Evolutionary conservation across 2,329 filamentous ascomycete species (phyloP), one percentile per base, ranked within the genome.

Genomic region (Pyricularia grisea): DNA sequence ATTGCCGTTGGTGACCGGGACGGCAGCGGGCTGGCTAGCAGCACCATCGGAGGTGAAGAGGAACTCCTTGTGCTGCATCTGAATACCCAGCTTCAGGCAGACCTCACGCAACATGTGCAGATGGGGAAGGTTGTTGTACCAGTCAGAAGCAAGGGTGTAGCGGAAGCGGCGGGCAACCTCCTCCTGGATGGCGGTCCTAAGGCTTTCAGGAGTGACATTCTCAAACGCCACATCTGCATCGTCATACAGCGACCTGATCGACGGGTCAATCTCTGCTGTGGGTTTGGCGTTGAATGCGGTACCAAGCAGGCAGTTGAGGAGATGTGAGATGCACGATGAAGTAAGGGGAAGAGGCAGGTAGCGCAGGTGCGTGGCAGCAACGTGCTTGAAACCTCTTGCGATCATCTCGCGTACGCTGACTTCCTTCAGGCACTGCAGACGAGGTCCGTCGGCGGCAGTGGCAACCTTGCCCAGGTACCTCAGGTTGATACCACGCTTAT

Each of bases 401-500:
- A 98, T 87, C 91, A 98, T 98, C 79, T 99, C 95, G 77, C 97
- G 94, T 61, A 92, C 80, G 71, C 91, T 87, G 55, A 99, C 87
- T 69, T 89, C 87, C 72, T 87, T 89, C 74, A 99, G 84, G 71
- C 93, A 93, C 73, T 89, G 83, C 28, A 98, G 84, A 71, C 92
- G 90, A 68, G 87, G 84, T 69, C 90, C 90, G 72, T 87, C 86
- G 73, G 90, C 88, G 67, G 92, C 84, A 70, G 87, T 83, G 14
- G 92, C 91, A 71, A 99, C 81, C 79, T 89, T 91, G 73, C 95
- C 95, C n/a, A 98, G 85, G 78, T 99, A 99, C 75, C 96, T 88
- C 71, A 98, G 87, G 81, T 99, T 99, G 82, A 99, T 94, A 80
- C 95, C 95, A 61, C 94, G 92, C 84, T 97, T 97, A 83, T 99